These are phyloP conservation scores for Tricholoma sp. DNA, from an alignment of 768 basidiomycete species.

Conservation along the genomic window DNA sequence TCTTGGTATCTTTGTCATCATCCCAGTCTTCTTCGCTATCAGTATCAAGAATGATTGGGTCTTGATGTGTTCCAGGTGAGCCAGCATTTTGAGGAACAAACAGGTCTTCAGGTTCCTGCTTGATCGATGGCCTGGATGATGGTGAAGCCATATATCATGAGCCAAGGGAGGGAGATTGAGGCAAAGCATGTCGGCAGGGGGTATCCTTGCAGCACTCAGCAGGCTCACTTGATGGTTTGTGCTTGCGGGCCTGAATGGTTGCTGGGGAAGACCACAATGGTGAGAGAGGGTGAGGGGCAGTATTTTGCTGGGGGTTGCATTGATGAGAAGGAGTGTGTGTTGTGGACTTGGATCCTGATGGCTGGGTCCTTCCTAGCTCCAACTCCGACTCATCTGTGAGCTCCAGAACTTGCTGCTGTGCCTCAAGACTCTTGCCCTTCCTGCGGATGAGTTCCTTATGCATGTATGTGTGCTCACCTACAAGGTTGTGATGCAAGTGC, in stretches of 20 bases:
- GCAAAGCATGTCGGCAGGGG: not conserved
- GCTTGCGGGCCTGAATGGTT: not conserved
- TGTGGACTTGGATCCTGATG: not conserved
- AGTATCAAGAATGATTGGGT: not conserved
- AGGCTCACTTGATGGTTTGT: not conserved
- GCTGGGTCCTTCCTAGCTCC: not conserved
- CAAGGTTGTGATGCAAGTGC: not conserved
- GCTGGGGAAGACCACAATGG: not conserved
- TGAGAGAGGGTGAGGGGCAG: not conserved
- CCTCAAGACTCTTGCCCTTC: not conserved
- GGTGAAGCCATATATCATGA: not conserved
- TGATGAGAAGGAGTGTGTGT: too few species aligned
- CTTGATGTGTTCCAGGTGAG: not conserved
- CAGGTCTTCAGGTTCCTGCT: not conserved
- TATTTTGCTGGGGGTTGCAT: not conserved
- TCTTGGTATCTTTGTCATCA: not conserved
- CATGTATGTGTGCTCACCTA: not conserved
- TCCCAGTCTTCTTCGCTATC: not conserved
- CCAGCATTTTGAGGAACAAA: not conserved
- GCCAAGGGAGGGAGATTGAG: not conserved
- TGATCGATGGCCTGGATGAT: not conserved
- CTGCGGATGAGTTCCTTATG: not conserved
- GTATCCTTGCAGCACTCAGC: too few species aligned
- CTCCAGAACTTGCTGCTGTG: not conserved
- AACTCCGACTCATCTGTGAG: not conserved